These are phyloP conservation scores for Carex arenaria DNA, from an alignment of 202 grass and related monocot genomes.

Conservation along the genomic window DNA sequence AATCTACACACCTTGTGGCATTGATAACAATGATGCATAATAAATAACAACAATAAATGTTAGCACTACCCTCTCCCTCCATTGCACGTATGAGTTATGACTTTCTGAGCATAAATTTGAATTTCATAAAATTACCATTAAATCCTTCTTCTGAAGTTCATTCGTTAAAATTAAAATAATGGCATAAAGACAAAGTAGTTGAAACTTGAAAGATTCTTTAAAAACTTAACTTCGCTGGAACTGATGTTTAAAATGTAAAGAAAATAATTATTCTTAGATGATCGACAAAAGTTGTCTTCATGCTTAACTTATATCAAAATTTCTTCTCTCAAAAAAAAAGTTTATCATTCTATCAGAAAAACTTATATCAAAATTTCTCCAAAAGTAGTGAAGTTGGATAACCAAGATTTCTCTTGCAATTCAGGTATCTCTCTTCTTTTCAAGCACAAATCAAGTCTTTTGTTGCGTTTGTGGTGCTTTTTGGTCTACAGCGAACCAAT, in stretches of 20 bases:
- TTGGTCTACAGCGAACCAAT: neutral
- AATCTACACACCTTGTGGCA: neutral
- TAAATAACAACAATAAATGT: constrained; percentile 14
- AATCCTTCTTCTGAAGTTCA: neutral
- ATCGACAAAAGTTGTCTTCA: neutral
- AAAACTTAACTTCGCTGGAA: neutral
- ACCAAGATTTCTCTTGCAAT: neutral
- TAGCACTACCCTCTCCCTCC: neutral
- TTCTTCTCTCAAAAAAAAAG: neutral
- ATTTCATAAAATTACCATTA: neutral
- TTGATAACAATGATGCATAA: neutral
- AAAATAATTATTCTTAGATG: neutral
- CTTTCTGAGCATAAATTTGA: neutral
- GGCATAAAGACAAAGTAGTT: neutral
- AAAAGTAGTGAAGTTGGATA: constrained; percentile 14
- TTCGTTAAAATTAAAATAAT: neutral
- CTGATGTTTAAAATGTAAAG: neutral
- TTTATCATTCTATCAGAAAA: no score
- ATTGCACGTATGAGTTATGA: neutral
- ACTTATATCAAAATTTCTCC: neutral
- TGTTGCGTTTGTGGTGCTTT: neutral
- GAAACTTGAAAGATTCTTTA: neutral
- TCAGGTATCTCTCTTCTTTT: constrained; percentile 10
- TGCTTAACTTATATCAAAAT: neutral
- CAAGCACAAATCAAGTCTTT: constrained; percentile 8